Evolutionary conservation across 2,329 filamentous ascomycete genomes (phyloP).

Genomic region (Ascochyta rabiei): DNA sequence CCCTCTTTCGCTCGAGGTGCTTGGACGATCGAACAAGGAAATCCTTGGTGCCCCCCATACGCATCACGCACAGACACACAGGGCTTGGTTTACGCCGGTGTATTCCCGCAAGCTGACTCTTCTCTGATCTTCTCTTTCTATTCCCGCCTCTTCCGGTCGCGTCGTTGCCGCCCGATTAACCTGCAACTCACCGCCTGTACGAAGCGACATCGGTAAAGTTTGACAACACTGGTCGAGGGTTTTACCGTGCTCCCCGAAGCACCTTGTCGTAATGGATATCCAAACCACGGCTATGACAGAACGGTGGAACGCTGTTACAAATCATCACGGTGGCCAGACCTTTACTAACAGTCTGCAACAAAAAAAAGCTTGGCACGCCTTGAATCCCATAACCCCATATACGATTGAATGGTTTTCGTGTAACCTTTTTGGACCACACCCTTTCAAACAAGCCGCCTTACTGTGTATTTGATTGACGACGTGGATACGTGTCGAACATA

Average conservation of each 20-base stretch:
- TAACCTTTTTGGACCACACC: not conserved
- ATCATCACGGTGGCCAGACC: not conserved
- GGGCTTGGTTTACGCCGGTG: conserved; percentile 16
- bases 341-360: not conserved
- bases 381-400: not conserved
- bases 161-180: conserved; percentile 21
- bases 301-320: not conserved
- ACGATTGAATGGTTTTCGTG: not conserved
- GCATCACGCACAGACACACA: conserved; percentile 23
- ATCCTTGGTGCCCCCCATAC: conserved; percentile 19
- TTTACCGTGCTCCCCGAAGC: not conserved
- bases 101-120: conserved; percentile 25
- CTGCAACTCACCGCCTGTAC: conserved; percentile 15
- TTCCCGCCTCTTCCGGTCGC: conserved; percentile 26
- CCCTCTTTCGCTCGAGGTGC: conserved; percentile 21
- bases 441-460: not conserved
- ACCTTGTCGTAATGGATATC: not conserved
- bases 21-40: conserved; percentile 22
- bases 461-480: not conserved
- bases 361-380: not conserved
- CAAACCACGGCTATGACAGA: not conserved
- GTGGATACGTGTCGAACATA: not conserved
- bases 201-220: not conserved
- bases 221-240: not conserved
- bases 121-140: conserved; percentile 12